Percentiles rank a stretch among this genome's conserved stretches.
These are phyloP conservation scores for Sugiyamaella pinicola DNA, from an alignment of 1,139 yeast genomes.

Conservation along the genomic window DNA sequence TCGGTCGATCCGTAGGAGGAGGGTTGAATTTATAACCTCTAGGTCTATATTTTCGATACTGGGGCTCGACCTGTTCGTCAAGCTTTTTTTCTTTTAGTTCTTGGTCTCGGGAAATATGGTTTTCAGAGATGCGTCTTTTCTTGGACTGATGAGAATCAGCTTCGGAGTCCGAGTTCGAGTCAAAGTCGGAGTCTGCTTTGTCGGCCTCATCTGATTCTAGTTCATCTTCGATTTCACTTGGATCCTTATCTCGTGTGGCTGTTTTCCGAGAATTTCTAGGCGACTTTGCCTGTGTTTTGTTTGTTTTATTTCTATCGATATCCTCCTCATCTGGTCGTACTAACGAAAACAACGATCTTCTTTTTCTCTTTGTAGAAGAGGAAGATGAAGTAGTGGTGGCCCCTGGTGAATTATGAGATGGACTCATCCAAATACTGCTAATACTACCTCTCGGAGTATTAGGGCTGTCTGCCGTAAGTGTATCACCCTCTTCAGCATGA, in stretches of 20 bases:
- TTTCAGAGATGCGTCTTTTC: conserved; percentile 15
- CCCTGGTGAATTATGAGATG: conserved; percentile 6
- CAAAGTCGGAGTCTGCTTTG: neutral
- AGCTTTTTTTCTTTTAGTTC: conserved; percentile 50
- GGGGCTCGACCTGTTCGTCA: conserved; percentile 56
- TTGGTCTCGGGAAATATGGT: conserved; percentile 23
- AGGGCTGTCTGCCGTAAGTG: neutral
- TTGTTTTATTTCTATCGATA: conserved; percentile 10
- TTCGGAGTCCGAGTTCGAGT: conserved; percentile 18
- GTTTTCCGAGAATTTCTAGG: too few species aligned
- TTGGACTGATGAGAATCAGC: conserved; percentile 7
- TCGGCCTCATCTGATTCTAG: neutral
- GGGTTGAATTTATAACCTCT: conserved; percentile 57
- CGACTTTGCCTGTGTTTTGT: too few species aligned
- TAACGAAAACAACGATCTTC: conserved; percentile 22
- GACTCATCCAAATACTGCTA: conserved; percentile 16
- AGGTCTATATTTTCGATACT: conserved; percentile 44
- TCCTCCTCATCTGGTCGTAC: conserved; percentile 6
- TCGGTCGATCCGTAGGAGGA: conserved; percentile 85
- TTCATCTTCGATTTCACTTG: neutral
- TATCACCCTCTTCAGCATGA: conserved; percentile 7
- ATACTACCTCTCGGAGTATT: conserved; percentile 13
- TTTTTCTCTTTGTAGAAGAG: conserved; percentile 15
- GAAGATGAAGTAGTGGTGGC: neutral
- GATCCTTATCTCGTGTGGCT: too few species aligned